Evolutionary conservation across 192 early-diverging fungal species (phyloP).

Genomic region (Jimgerdemannia lactiflua): DNA sequence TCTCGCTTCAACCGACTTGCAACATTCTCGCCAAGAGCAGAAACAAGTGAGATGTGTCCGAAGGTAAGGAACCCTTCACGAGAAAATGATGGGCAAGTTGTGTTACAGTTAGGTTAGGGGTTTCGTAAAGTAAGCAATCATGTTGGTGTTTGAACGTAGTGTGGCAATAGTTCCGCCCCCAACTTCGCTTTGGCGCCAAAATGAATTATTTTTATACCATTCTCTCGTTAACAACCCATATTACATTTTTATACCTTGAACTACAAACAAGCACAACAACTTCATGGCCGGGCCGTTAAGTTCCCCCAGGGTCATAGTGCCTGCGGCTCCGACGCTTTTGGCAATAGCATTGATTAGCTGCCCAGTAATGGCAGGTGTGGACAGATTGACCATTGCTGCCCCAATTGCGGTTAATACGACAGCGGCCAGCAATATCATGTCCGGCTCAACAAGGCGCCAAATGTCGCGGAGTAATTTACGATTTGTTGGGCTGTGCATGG

Average conservation of each 20-base stretch:
- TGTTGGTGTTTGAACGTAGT: no score
- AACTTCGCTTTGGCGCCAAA: no score
- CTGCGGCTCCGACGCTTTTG: constrained; percentile 20
- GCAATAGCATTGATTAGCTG: constrained; percentile 56
- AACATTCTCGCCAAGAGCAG: constrained; percentile 58
- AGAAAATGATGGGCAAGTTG: neutral
- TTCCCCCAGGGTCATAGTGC: constrained; percentile 19
- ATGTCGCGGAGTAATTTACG: constrained; percentile 9
- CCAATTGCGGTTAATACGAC: constrained; percentile 54
- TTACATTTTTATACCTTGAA: constrained; percentile 55
- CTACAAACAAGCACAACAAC: constrained; percentile 49
- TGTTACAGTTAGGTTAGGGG: no score
- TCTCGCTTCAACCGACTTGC: constrained; percentile 44
- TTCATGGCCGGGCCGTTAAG: constrained; percentile 44
- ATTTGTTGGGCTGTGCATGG: neutral
- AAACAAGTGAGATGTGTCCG: constrained; percentile 59
- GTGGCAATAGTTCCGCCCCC: no score
- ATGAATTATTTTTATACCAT: neutral
- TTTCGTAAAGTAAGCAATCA: no score
- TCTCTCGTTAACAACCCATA: neutral
- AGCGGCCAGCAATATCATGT: constrained; percentile 45
- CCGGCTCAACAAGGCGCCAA: constrained; percentile 49
- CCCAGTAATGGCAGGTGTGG: constrained; percentile 54
- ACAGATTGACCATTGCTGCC: constrained; percentile 51
- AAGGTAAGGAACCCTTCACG: constrained; percentile 42